Percentiles rank a stretch among this genome's conserved stretches.
These are phyloP conservation scores for Serendipita sp. DNA, from an alignment of 1,284 basidiomycete species.

Conservation along the genomic window DNA sequence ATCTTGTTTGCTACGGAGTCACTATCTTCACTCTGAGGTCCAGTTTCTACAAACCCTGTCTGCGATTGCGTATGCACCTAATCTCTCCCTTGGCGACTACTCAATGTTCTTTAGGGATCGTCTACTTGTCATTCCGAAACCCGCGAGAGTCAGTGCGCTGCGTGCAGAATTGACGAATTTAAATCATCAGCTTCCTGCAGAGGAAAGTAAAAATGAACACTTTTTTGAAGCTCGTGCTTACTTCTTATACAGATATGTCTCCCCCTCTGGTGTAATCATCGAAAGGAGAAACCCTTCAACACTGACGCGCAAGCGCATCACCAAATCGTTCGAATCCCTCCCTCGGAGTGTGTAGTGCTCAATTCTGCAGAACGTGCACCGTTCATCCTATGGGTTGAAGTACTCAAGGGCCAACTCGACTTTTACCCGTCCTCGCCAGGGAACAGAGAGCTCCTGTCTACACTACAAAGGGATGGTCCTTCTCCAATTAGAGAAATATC, in stretches of 20 bases:
- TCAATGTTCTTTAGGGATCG: slow-evolving; percentile 37
- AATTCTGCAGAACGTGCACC: slow-evolving; percentile 97
- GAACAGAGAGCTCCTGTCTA: slow-evolving; percentile 78
- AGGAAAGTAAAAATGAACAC: slow-evolving; percentile 38
- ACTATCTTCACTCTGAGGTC: slow-evolving; percentile 86
- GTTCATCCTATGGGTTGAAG: slow-evolving; percentile 86
- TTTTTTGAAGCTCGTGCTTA: background rate
- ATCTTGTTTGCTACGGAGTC: slow-evolving; percentile 62
- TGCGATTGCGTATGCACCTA: slow-evolving; percentile 53
- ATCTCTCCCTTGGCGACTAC: background rate
- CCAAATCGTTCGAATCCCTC: slow-evolving; percentile 91
- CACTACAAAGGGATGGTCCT: slow-evolving; percentile 31
- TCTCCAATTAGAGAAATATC: slow-evolving; percentile 1
- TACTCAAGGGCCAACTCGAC: slow-evolving; percentile 81
- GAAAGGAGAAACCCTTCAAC: slow-evolving; percentile 34
- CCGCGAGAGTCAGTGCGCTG: slow-evolving; percentile 86
- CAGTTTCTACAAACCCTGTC: slow-evolving; percentile 82
- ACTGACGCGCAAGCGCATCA: slow-evolving; percentile 59
- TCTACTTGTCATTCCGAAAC: slow-evolving; percentile 82
- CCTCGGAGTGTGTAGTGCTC: slow-evolving; percentile 93
- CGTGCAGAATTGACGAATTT: slow-evolving; percentile 90
- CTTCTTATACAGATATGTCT: slow-evolving; percentile 64
- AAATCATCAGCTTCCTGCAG: slow-evolving; percentile 91
- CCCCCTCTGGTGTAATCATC: slow-evolving; percentile 87
- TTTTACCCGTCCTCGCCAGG: slow-evolving; percentile 76